A percentile compares a stretch with the other conserved stretches of the same genome.
Evolutionary conservation across 768 basidiomycete genomes (phyloP).

Genomic region (Collybia nuda): DNA sequence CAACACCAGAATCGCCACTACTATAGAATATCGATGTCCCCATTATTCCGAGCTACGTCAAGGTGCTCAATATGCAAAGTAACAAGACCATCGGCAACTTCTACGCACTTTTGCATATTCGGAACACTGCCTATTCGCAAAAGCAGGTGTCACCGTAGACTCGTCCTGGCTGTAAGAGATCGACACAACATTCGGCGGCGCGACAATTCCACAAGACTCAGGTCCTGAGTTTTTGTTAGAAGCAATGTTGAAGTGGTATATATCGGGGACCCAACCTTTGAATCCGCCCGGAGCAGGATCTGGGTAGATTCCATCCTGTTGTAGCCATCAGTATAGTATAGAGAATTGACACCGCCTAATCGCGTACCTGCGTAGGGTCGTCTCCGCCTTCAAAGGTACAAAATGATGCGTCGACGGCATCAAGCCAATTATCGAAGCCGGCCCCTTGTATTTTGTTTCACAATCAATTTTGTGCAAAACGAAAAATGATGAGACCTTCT

Average conservation of each 20-base stretch:
- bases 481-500: conserved; percentile 26
- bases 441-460: conserved; percentile 27
- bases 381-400: conserved; percentile 48
- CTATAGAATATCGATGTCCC: conserved; percentile 59
- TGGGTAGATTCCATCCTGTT: conserved; percentile 24
- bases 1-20: conserved; percentile 46
- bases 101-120: conserved; percentile 40
- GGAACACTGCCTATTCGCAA: conserved; percentile 43
- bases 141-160: conserved; percentile 34
- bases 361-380: conserved; percentile 30
- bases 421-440: conserved; percentile 47
- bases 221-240: conserved; percentile 18
- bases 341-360: conserved; percentile 2
- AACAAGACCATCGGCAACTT: not conserved
- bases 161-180: conserved; percentile 46
- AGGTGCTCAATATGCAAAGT: not conserved
- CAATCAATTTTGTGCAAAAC: not conserved
- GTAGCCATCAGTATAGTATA: not conserved
- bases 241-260: not conserved
- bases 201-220: conserved; percentile 38
- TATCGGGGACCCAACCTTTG: conserved; percentile 3
- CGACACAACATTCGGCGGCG: conserved; percentile 41
- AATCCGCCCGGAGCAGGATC: conserved; percentile 14
- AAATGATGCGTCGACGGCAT: conserved; percentile 45
- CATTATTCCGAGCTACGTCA: conserved; percentile 50